A percentile compares a stretch with the other conserved stretches of the same genome.
Evolutionary conservation across 2,329 filamentous ascomycete genomes (phyloP).

Genomic region (Tolypocladium cylindrosporum): DNA sequence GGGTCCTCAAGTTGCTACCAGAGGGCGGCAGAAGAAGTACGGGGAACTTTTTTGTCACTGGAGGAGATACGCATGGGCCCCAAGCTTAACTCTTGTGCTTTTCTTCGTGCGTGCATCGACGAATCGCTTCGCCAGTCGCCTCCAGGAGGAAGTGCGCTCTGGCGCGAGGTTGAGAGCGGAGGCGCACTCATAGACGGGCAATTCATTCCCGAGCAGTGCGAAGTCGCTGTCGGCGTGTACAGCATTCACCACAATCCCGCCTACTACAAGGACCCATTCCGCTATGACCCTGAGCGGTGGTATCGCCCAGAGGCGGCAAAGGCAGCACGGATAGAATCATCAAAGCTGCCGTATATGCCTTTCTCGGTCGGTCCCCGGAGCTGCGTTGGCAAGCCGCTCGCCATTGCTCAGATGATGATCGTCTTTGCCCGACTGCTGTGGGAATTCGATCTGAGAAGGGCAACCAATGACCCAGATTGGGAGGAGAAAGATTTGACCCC

Average conservation of each 20-base stretch:
- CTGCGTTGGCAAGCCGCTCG: slow-evolving; percentile 6
- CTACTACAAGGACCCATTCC: slow-evolving; percentile 4
- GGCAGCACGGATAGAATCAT: neutral
- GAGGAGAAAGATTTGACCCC: neutral
- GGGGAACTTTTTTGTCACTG: slow-evolving; percentile 15
- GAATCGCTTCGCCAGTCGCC: slow-evolving; percentile 12
- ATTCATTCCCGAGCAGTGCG: slow-evolving; percentile 5
- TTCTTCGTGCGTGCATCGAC: slow-evolving; percentile 30
- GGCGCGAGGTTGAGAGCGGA: slow-evolving; percentile 6
- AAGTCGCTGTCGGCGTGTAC: slow-evolving; percentile 10
- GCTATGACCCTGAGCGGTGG: slow-evolving; percentile 6
- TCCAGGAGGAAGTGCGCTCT: slow-evolving; percentile 4
- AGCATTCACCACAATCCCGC: slow-evolving; percentile 8
- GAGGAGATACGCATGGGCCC: slow-evolving; percentile 24
- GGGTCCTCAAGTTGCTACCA: slow-evolving; percentile 17
- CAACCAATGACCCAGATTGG: slow-evolving; percentile 1
- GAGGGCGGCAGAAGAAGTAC: slow-evolving; percentile 19
- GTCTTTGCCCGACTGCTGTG: slow-evolving; percentile 4
- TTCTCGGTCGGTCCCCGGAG: slow-evolving; percentile 5
- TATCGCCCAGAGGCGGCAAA: neutral
- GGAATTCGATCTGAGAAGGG: slow-evolving; percentile 4
- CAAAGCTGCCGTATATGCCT: slow-evolving; percentile 3
- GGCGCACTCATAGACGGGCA: slow-evolving; percentile 8
- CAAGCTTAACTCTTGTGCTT: slow-evolving; percentile 21
- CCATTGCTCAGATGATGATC: slow-evolving; percentile 6